Percentiles rank a stretch among this genome's conserved stretches.
Conservation (phyloP, 1,139 yeast genomes). For the Pichia sp. region DNA sequence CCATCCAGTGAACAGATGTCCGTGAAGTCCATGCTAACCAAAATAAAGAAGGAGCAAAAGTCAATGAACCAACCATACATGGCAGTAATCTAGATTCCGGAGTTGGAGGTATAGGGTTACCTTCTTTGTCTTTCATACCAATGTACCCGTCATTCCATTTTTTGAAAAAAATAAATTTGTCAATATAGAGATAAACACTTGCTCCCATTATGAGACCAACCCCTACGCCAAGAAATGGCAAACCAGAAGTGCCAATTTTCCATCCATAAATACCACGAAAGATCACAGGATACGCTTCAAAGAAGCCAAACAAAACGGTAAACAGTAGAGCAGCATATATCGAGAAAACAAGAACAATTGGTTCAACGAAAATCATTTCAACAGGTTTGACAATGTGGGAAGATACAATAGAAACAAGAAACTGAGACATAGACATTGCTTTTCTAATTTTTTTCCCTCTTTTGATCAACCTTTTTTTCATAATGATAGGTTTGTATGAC, state of each 20-base stretch:
- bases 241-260: constrained; percentile 53
- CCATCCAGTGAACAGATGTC: constrained; percentile 64
- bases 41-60: constrained; percentile 60
- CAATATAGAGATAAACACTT: constrained; percentile 37
- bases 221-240: constrained; percentile 65
- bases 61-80: constrained; percentile 37
- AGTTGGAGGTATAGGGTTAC: constrained; percentile 36
- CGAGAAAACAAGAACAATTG: constrained; percentile 60
- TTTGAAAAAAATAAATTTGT: constrained; percentile 41
- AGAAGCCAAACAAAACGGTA: constrained; percentile 70
- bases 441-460: constrained; percentile 44
- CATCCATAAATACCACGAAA: constrained; percentile 55
- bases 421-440: constrained; percentile 22
- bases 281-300: constrained; percentile 70
- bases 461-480: constrained; percentile 48
- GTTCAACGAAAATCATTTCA: constrained; percentile 58
- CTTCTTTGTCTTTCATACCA: constrained; percentile 47
- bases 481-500: constrained; percentile 57
- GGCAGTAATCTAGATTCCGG: constrained; percentile 36
- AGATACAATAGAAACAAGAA: constrained; percentile 32
- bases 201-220: constrained; percentile 38
- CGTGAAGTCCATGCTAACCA: constrained; percentile 82
- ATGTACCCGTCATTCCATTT: constrained; percentile 56
- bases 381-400: constrained; percentile 53
- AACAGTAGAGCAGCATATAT: constrained; percentile 63